phyloP scores from a whole-genome alignment of 495 filamentous ascomycete species.

The Neurospora sp. region DNA sequence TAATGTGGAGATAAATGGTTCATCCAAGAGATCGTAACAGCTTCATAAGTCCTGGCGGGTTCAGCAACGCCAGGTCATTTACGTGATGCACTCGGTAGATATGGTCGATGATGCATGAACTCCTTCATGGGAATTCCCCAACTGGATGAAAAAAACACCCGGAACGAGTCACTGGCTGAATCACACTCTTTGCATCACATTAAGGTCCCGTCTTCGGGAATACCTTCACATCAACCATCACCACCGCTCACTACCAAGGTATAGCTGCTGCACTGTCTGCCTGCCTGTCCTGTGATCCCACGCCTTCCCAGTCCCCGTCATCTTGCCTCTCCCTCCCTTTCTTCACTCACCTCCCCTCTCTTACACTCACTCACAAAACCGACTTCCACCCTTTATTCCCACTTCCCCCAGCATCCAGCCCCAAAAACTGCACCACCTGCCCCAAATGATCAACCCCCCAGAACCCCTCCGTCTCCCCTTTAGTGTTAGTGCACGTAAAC shows the following conservation, averaged over 20 bases:
- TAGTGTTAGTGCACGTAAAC: constrained; percentile 52
- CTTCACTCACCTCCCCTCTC: neutral
- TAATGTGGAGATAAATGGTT: neutral
- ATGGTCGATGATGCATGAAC: neutral
- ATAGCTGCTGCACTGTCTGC: no score
- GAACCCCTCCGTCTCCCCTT: constrained; percentile 52
- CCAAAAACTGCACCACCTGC: constrained; percentile 52
- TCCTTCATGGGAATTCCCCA: neutral
- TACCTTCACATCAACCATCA: neutral
- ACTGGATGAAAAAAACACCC: neutral
- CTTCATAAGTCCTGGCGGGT: neutral
- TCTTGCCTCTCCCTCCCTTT: neutral
- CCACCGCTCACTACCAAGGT: neutral
- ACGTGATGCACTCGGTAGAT: neutral
- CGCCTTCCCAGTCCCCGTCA: neutral
- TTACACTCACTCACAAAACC: constrained; percentile 30
- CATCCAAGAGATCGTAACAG: neutral
- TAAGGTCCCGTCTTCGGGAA: neutral
- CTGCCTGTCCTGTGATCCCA: neutral
- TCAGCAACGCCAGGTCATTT: neutral
- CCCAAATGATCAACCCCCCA: constrained; percentile 65
- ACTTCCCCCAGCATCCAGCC: constrained; percentile 30
- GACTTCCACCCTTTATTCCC: constrained; percentile 36
- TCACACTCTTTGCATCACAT: no score
- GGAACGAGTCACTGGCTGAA: neutral